Conservation (phyloP, 2,329 filamentous ascomycete species). For the Achaetomium macrosporum region DNA sequence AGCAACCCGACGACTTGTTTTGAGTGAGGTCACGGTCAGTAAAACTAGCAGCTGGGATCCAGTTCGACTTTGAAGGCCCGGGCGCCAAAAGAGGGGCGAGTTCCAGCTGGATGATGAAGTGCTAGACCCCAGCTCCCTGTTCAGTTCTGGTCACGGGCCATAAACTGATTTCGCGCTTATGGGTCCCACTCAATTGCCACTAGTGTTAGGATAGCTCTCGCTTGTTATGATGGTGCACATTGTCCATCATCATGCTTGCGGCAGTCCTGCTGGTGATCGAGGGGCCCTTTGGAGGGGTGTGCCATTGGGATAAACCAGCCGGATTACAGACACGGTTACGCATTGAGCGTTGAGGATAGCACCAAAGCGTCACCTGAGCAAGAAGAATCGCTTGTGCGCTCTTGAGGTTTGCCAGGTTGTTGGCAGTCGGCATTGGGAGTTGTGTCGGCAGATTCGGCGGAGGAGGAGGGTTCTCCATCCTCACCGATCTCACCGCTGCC, state of each 20-base stretch:
- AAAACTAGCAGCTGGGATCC: constrained; percentile 10
- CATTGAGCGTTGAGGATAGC: neutral
- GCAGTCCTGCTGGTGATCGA: neutral
- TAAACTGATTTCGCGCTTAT: constrained; percentile 7
- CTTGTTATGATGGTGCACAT: constrained; percentile 1
- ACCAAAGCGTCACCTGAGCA: neutral
- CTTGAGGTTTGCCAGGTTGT: neutral
- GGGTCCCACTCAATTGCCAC: constrained; percentile 9
- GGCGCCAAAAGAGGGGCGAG: constrained; percentile 10
- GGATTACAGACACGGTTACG: neutral
- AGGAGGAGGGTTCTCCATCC: neutral
- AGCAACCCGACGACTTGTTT: constrained; percentile 19
- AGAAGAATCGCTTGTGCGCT: neutral
- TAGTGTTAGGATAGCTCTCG: neutral
- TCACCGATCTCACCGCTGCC: constrained; percentile 13
- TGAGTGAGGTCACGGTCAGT: constrained; percentile 4
- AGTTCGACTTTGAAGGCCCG: constrained; percentile 11
- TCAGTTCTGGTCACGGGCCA: constrained; percentile 10
- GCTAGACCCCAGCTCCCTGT: constrained; percentile 10
- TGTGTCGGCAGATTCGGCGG: neutral
- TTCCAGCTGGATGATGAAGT: constrained; percentile 2
- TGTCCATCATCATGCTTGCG: neutral
- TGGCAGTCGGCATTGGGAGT: neutral
- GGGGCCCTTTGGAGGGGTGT: neutral
- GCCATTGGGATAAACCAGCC: neutral